phyloP scores from a whole-genome alignment of 768 basidiomycete genomes.

The Mycena maculata region DNA sequence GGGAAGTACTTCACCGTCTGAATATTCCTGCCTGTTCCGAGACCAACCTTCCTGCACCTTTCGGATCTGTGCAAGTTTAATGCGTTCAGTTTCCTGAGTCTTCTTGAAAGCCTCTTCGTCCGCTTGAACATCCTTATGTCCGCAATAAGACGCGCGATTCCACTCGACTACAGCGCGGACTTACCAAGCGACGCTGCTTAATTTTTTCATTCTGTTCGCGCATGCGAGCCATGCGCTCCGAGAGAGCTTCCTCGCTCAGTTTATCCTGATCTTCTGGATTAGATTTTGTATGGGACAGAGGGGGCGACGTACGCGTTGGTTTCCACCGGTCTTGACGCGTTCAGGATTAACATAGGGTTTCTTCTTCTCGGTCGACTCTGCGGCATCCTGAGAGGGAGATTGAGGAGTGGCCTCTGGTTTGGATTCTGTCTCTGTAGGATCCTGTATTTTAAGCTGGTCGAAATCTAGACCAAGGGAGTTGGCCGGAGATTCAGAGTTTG shows the following conservation, averaged over 20 bases:
- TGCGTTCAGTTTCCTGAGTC: slow-evolving; percentile 73
- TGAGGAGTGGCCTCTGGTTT: slow-evolving; percentile 26
- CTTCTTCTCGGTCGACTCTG: slow-evolving; percentile 61
- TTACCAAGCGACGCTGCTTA: slow-evolving; percentile 72
- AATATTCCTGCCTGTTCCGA: not conserved
- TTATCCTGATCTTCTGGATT: slow-evolving; percentile 63
- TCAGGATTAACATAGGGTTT: slow-evolving; percentile 85
- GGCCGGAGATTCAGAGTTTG: slow-evolving; percentile 49
- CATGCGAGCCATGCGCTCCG: slow-evolving; percentile 76
- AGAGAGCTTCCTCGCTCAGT: slow-evolving; percentile 72
- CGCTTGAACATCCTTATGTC: slow-evolving; percentile 76
- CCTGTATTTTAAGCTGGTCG: slow-evolving; percentile 57
- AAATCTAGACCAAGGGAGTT: slow-evolving; percentile 83
- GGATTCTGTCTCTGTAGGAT: slow-evolving; percentile 27
- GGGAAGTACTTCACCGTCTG: slow-evolving; percentile 3
- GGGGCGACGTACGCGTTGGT: slow-evolving; percentile 66
- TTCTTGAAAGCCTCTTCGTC: slow-evolving; percentile 85
- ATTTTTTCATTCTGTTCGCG: slow-evolving; percentile 82
- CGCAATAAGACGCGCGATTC: slow-evolving; percentile 11
- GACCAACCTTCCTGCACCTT: slow-evolving; percentile 68
- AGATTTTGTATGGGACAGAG: slow-evolving; percentile 4
- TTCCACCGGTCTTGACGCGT: slow-evolving; percentile 85
- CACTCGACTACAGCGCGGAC: slow-evolving; percentile 32
- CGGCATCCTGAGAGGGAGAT: slow-evolving; percentile 22
- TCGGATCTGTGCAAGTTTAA: slow-evolving; percentile 64